Percentiles rank a stretch among this genome's conserved stretches.
Conservation (phyloP, 2,329 filamentous ascomycete species). For the Aureobasidium zeae region DNA sequence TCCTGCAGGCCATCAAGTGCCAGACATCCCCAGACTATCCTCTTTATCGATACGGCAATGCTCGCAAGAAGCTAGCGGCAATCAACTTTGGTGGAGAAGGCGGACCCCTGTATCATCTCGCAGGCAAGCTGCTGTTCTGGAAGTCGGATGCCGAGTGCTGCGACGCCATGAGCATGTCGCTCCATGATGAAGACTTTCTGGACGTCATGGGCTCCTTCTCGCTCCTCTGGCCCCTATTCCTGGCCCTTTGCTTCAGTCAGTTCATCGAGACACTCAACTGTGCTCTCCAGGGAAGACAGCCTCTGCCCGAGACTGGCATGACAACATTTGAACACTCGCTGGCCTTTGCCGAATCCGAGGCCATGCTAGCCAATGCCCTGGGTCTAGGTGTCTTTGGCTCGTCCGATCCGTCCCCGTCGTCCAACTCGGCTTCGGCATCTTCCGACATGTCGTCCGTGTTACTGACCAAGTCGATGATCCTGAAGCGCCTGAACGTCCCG, state of each 20-base stretch:
- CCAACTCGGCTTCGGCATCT: conserved; percentile 22
- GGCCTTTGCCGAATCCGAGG: conserved; percentile 91
- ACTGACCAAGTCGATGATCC: conserved; percentile 56
- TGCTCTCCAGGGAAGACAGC: conserved; percentile 71
- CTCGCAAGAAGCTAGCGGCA: conserved; percentile 33
- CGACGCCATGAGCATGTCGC: conserved; percentile 62
- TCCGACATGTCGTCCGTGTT: conserved; percentile 21
- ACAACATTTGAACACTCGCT: conserved; percentile 93
- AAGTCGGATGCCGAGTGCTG: conserved; percentile 69
- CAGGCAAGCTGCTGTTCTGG: conserved; percentile 62
- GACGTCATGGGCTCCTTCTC: conserved; percentile 66
- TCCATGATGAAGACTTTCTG: conserved; percentile 42
- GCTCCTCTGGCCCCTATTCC: conserved; percentile 64
- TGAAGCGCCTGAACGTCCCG: conserved; percentile 75
- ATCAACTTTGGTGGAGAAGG: conserved; percentile 50
- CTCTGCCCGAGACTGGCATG: conserved; percentile 85
- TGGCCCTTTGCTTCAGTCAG: conserved; percentile 62
- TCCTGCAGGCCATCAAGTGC: conserved; percentile 82
- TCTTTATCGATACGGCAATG: conserved; percentile 38
- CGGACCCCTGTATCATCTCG: conserved; percentile 61
- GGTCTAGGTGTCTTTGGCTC: conserved; percentile 60
- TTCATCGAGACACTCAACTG: conserved; percentile 84
- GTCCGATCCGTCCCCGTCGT: conserved; percentile 27
- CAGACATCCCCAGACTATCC: conserved; percentile 56
- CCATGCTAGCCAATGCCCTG: conserved; percentile 71